Evolutionary conservation across 148 eudicot species (phyloP), one percentile per base, ranked within the genome.

Genomic region (Vaccinium darrowii): DNA sequence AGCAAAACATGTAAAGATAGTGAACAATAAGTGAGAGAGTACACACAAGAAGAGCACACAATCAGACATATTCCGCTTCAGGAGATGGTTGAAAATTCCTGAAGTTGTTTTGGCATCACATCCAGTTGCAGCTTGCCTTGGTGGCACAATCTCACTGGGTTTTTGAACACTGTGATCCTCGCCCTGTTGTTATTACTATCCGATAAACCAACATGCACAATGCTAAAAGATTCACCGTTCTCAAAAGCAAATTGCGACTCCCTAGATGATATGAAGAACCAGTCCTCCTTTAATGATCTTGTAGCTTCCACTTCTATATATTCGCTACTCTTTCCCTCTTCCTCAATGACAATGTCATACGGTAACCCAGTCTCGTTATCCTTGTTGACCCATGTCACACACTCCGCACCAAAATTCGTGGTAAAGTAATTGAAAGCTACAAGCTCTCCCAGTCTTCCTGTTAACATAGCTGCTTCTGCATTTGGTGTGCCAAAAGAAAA

Each of bases 241-340:
- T 95, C 98, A 13, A 83, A 84, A 15, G 98, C 98, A 88, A 94
- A 94, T 82, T 91, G 94, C 99, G 98, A 97, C 85, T 97, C 99
- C 86, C 98, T 92, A 3, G 87, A 82, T 4, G 98, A 78, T 91
- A 97, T 91, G 60, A 82, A 57, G 73, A 94, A 94, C 98, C 98
- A 97, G 69, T 90, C 91, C 87, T 94, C 94, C 27, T 83, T 90
- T 39, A 86, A 90, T 85, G 86, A 91, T 84, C 88, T 90, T 23
- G 98, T 93, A 43, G 99, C 92, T 87, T 97, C 95, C 36, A 97
- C 99, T 91, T 97, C 99, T 39, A 97, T 86, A 62, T 86, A 97
- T 79, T 97, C 94, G 79, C 23, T 85, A 73, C 62, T 84, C 14
- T 76, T 86, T 19, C 84, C 93, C 16, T 92, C 82, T 33, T 88